Evolutionary conservation across 768 basidiomycete species (phyloP), one percentile per base, ranked within the genome.

Genomic region (Pisolithus orientalis): DNA sequence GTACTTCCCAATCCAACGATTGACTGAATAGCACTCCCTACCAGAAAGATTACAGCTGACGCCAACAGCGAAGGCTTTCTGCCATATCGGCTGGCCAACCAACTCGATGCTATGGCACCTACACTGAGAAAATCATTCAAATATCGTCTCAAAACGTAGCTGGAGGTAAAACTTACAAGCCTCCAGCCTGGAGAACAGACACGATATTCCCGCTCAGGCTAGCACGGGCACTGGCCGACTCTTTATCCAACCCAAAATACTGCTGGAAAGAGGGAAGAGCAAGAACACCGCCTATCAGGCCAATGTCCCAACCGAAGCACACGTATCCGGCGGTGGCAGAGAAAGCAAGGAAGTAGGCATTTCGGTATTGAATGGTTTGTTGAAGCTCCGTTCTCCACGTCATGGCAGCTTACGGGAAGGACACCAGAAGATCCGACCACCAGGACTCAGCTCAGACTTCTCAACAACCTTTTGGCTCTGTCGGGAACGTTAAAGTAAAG

Each of bases 281-380:
- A 47, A 72, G 52, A 4, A 72, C 61, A 11, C 70, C 70, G 2
- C 70, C 70, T 14, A 72, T 72, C 28, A 71, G 55, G 11, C 70
- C 72, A 21, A 66, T 67, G 25, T 72, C 70, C 70, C 70, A 69
- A 24, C 69, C 69, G 24, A 65, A 70, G 50, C 69, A 70, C 42
- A 67, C 50, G 29, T 67, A 70, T 31, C 69, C 70, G 21, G 60
- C 61, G 13, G 70, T 61, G 29, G 70, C 69, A 28, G 69, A 64
- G 28, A 66, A 62, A 8, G 69, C 65, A 28, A 70, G 61, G 10
- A 66, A 49, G 53, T 70, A 70, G 7, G 69, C 69, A 49, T 70
- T 70, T 7, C 70, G 66, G 46, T 70, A 62, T 28, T 53, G 68
- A 38, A 49, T 38, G n/a, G 67, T 40, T 1, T 63, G 62, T 6